Percentiles rank a stretch among this genome's conserved stretches.
phyloP scores from a whole-genome alignment of 176 grass and related monocot genomes.

The Metroxylon sagu region DNA sequence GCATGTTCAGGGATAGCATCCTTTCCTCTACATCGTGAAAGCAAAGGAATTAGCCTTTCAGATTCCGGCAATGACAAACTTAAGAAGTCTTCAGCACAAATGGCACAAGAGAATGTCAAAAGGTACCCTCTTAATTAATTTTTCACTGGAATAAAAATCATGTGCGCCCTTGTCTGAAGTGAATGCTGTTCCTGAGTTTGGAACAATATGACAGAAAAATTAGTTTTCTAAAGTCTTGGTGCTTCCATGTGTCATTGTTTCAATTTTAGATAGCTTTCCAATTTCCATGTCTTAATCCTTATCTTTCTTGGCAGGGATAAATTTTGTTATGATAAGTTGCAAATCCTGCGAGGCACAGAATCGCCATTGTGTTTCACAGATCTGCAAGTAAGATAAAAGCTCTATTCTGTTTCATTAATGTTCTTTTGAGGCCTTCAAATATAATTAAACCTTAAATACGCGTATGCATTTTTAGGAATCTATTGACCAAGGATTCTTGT shows the following conservation, averaged over 20 bases:
- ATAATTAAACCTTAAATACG: background rate
- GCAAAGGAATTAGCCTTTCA: constrained; percentile 24
- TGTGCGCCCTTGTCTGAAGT: no score
- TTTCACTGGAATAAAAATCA: no score
- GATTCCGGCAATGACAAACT: constrained; percentile 16
- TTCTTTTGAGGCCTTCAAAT: constrained; percentile 1
- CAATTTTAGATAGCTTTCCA: no score
- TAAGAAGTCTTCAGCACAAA: constrained; percentile 19
- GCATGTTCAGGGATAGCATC: constrained; percentile 38
- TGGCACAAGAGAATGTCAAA: constrained; percentile 21
- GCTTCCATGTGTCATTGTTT: no score
- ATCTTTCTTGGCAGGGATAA: constrained; percentile 15
- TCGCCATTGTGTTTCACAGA: constrained; percentile 25
- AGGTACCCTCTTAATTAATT: constrained; percentile 29
- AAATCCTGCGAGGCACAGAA: constrained; percentile 12
- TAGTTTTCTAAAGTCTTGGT: no score
- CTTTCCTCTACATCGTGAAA: constrained; percentile 37
- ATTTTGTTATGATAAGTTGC: constrained; percentile 15
- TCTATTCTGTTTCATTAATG: background rate
- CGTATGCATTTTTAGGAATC: background rate
- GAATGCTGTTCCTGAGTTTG: no score
- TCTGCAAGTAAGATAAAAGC: constrained; percentile 24
- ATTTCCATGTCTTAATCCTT: no score
- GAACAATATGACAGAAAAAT: no score
- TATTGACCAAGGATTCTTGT: background rate